A percentile compares a stretch with the other conserved stretches of the same genome.
phyloP scores from a whole-genome alignment of 108 stramenopile genomes.

The Discostella stelligeroides region DNA sequence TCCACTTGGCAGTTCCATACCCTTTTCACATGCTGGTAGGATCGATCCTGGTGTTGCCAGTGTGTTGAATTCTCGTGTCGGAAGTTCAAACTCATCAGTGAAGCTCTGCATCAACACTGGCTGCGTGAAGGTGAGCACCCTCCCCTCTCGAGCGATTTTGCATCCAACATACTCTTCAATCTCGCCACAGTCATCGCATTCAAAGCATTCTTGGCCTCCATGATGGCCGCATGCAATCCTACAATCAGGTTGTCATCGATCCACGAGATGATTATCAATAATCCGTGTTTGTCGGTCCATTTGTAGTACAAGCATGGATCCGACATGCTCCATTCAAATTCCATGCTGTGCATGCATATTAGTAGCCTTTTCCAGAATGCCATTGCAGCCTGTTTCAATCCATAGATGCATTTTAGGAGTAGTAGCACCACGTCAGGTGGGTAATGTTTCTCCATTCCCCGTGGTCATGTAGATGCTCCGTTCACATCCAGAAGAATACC shows the following conservation, averaged over 20 bases:
- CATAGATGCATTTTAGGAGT: slow-evolving; percentile 35
- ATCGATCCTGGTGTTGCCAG: slow-evolving; percentile 26
- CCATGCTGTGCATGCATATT: not conserved
- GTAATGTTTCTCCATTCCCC: slow-evolving; percentile 12
- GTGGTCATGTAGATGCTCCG: slow-evolving; percentile 42
- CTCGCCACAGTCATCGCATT: too few species aligned
- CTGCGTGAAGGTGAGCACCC: slow-evolving; percentile 43
- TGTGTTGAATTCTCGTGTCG: not conserved
- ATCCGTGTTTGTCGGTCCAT: slow-evolving; percentile 25
- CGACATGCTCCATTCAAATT: slow-evolving; percentile 21
- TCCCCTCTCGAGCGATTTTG: too few species aligned
- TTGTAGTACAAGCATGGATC: slow-evolving; percentile 48
- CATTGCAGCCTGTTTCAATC: slow-evolving; percentile 46
- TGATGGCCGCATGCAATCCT: slow-evolving; percentile 25
- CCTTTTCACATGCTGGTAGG: not conserved
- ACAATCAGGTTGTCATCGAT: too few species aligned
- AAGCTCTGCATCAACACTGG: slow-evolving; percentile 53
- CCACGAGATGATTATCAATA: too few species aligned
- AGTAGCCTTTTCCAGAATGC: slow-evolving; percentile 1
- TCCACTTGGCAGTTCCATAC: not conserved
- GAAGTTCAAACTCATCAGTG: slow-evolving; percentile 30
- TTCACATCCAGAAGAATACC: slow-evolving; percentile 33
- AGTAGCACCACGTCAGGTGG: slow-evolving; percentile 13
- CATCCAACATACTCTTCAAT: too few species aligned
- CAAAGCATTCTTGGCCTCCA: too few species aligned